These are phyloP conservation scores for Lineolata rhizophorae DNA, from an alignment of 495 filamentous ascomycete species.

Conservation along the genomic window DNA sequence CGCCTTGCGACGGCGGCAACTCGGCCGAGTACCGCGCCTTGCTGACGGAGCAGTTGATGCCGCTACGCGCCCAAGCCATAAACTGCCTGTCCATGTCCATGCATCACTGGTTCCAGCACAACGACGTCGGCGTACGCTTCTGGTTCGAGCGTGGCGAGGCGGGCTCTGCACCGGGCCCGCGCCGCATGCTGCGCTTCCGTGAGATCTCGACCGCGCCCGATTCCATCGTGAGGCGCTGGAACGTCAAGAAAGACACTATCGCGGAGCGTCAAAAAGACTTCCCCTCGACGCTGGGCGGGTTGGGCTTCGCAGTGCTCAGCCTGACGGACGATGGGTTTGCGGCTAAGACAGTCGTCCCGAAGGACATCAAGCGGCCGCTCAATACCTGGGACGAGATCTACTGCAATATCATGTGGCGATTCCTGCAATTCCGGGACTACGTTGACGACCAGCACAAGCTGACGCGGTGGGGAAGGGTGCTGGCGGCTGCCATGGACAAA, in stretches of 20 bases:
- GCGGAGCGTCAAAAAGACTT: no score
- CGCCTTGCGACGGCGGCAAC: slow-evolving; percentile 63
- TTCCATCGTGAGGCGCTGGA: slow-evolving; percentile 56
- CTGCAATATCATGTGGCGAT: slow-evolving; percentile 62
- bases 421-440: slow-evolving; percentile 74
- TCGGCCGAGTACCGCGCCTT: slow-evolving; percentile 63
- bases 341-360: slow-evolving; percentile 33
- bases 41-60: slow-evolving; percentile 44
- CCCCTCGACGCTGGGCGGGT: no score
- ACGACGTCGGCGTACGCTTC: slow-evolving; percentile 48
- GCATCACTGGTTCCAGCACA: slow-evolving; percentile 58
- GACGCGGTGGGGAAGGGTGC: slow-evolving; percentile 62
- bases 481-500: slow-evolving; percentile 41
- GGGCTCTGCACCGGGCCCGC: no score
- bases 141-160: slow-evolving; percentile 76
- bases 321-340: slow-evolving; percentile 44
- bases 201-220: no score
- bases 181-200: no score
- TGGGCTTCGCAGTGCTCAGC: no score
- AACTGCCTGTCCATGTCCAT: slow-evolving; percentile 54
- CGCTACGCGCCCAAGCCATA: slow-evolving; percentile 51
- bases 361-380: slow-evolving; percentile 17
- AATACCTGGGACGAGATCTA: slow-evolving; percentile 37
- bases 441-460: slow-evolving; percentile 59
- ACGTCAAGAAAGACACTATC: slow-evolving; percentile 29